Percentiles rank a stretch among this genome's conserved stretches.
Conservation (phyloP, 2,329 filamentous ascomycete genomes). For the Penicillium polonicum region DNA sequence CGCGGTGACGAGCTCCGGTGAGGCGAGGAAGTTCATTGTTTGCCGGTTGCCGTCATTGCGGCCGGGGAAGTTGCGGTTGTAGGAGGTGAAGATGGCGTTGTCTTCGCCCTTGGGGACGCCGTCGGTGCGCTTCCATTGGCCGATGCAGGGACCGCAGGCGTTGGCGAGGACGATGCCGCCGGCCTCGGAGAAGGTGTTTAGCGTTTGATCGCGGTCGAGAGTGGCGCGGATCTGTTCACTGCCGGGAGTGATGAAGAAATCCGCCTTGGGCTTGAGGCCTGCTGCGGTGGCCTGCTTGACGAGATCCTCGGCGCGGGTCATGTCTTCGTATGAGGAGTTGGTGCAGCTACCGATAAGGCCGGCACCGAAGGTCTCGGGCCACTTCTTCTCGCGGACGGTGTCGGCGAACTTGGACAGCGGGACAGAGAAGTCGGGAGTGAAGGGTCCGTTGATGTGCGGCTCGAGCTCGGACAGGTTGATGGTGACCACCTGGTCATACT, state of each 20-base stretch:
- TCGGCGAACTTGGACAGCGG: constrained; percentile 87
- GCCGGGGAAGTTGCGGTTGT: constrained; percentile 97
- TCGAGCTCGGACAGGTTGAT: constrained; percentile 89
- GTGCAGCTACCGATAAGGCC: constrained; percentile 97
- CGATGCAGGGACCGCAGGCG: constrained; percentile 81
- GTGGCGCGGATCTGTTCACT: constrained; percentile 97
- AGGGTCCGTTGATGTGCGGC: constrained; percentile 95
- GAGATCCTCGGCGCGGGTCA: constrained; percentile 90
- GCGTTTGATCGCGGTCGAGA: constrained; percentile 81
- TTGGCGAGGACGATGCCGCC: constrained; percentile 91
- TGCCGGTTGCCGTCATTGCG: constrained; percentile 95
- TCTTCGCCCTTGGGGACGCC: constrained; percentile 77
- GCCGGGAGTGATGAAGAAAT: constrained; percentile 95
- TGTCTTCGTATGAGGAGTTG: constrained; percentile 98
- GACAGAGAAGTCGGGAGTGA: constrained; percentile 92
- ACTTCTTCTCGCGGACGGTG: constrained; percentile 77
- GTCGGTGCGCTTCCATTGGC: constrained; percentile 92
- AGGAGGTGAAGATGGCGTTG: constrained; percentile 95
- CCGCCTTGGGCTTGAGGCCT: constrained; percentile 83
- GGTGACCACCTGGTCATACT: constrained; percentile 87
- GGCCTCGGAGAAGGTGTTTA: constrained; percentile 79
- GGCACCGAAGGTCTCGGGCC: constrained; percentile 88
- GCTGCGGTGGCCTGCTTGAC: constrained; percentile 87
- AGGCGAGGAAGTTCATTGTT: constrained; percentile 98
- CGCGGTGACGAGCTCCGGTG: constrained; percentile 92